Evolutionary conservation across 129 eudicot genomes (phyloP).

Genomic region (Calendula officinalis): DNA sequence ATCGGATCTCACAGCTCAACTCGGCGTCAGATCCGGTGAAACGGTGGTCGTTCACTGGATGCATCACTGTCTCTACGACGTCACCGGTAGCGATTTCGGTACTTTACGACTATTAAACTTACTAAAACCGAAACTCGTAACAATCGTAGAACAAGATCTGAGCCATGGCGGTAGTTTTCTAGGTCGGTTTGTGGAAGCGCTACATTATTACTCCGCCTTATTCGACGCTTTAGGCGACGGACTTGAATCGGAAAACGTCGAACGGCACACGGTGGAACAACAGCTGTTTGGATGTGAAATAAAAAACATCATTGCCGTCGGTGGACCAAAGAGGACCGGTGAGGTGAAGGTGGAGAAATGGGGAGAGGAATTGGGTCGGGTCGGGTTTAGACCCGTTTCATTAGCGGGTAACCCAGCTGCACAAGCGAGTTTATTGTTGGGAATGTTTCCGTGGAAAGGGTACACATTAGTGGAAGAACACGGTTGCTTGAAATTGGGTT

Average conservation of each 20-base stretch:
- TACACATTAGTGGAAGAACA: slow-evolving; percentile 82
- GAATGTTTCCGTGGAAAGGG: slow-evolving; percentile 95
- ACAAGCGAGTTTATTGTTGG: slow-evolving; percentile 72
- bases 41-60: slow-evolving; percentile 74
- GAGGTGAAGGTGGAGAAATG: slow-evolving; percentile 82
- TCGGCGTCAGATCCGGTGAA: slow-evolving; percentile 50
- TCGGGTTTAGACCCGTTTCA: slow-evolving; percentile 70
- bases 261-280: slow-evolving; percentile 76
- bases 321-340: slow-evolving; percentile 74
- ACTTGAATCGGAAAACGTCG: slow-evolving; percentile 45
- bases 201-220: slow-evolving; percentile 89
- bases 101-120: slow-evolving; percentile 44
- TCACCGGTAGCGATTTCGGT: slow-evolving; percentile 65
- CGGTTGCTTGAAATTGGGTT: slow-evolving; percentile 81
- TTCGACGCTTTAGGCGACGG: slow-evolving; percentile 94
- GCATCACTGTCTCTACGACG: slow-evolving; percentile 79
- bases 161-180: slow-evolving; percentile 65
- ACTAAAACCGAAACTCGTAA: slow-evolving; percentile 62
- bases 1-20: slow-evolving; percentile 27
- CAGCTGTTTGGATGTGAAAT: slow-evolving; percentile 76
- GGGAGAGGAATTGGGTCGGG: slow-evolving; percentile 68
- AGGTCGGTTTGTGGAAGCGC: slow-evolving; percentile 82
- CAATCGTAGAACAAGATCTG: slow-evolving; percentile 77
- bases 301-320: slow-evolving; percentile 75
- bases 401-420: slow-evolving; percentile 89